Evolutionary conservation across 805 yeast genomes (phyloP).

Genomic region (Ogataea methylovora): DNA sequence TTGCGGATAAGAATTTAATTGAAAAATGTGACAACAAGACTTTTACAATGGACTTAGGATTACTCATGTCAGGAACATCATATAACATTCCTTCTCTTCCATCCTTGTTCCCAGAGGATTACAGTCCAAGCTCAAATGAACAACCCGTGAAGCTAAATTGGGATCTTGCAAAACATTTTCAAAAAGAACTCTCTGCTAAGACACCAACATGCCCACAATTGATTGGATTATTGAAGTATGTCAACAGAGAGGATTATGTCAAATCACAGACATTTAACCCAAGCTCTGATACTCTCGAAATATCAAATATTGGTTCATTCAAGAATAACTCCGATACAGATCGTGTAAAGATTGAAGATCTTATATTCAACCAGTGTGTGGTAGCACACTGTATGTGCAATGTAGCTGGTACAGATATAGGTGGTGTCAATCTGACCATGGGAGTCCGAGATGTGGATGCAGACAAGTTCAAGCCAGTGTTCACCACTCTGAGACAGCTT

Average conservation of each 20-base stretch:
- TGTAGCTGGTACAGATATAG: slow-evolving; percentile 10
- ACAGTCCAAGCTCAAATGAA: no score
- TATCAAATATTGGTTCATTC: slow-evolving; percentile 15
- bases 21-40: no score
- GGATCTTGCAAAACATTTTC: slow-evolving; percentile 8
- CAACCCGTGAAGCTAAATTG: slow-evolving; percentile 11
- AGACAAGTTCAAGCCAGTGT: no score
- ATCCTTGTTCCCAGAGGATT: neutral
- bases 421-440: slow-evolving; percentile 11
- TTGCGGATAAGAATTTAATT: no score
- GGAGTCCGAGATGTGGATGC: no score
- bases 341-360: slow-evolving; percentile 6
- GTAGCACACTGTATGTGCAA: slow-evolving; percentile 9
- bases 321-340: neutral
- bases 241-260: slow-evolving; percentile 3
- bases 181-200: slow-evolving; percentile 1
- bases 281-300: slow-evolving; percentile 6
- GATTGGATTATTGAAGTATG: slow-evolving; percentile 7
- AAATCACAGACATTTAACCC: slow-evolving; percentile 1
- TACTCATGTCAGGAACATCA: neutral
- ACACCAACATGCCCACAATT: neutral
- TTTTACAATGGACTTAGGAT: neutral
- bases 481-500: no score
- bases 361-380: slow-evolving; percentile 12
- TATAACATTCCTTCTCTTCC: neutral